phyloP scores from a whole-genome alignment of 306 rosid species.

The Citrullus colocynthis region DNA sequence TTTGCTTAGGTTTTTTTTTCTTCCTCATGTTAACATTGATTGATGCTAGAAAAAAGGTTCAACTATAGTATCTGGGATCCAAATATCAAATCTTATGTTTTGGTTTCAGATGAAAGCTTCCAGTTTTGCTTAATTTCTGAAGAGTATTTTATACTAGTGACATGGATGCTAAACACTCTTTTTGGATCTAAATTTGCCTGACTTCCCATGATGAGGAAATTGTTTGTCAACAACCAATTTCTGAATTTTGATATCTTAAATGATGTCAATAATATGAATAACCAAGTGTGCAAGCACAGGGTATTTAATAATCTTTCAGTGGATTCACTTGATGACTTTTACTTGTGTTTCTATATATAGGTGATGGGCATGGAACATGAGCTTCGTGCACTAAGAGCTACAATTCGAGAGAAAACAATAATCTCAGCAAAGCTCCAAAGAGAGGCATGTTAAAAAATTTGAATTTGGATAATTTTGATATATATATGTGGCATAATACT shows the following conservation, averaged over 20 bases:
- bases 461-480: neutral
- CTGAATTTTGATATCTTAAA: neutral
- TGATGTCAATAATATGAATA: neutral
- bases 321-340: neutral
- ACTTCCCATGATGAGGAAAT: neutral
- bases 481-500: neutral
- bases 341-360: slow-evolving; percentile 28
- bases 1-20: neutral
- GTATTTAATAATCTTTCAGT: neutral
- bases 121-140: neutral
- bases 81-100: neutral
- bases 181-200: neutral
- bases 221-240: neutral
- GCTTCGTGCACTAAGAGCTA: slow-evolving; percentile 75
- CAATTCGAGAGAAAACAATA: slow-evolving; percentile 69
- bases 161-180: neutral
- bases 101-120: neutral
- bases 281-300: neutral
- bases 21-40: neutral
- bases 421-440: slow-evolving; percentile 78
- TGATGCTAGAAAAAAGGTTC: neutral
- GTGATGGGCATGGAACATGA: slow-evolving; percentile 91
- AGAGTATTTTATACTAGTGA: neutral
- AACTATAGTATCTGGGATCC: neutral
- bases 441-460: slow-evolving; percentile 42